Evolutionary conservation across 306 rosid genomes (phyloP), one percentile per base, ranked within the genome.

Genomic region (Inga leiocalycina): DNA sequence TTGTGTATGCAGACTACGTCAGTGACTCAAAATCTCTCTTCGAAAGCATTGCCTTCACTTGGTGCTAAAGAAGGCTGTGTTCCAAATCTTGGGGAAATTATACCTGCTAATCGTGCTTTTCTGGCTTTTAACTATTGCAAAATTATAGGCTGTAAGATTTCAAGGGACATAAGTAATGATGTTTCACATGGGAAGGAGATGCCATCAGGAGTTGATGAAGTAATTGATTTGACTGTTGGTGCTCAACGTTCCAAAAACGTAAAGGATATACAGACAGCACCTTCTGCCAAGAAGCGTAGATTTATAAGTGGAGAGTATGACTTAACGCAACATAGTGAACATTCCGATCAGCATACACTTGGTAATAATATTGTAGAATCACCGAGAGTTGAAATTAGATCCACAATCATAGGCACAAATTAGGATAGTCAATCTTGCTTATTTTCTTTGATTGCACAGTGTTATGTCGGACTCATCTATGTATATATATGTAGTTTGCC

Each of bases 61-160:
- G 84, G 76, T 79, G 82, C 80, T 65, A 87, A 84, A 84, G 84
- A 71, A 30, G 87, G 84, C 27, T 48, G 52, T 67, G 45, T 76
- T 66, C 89, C 90, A 67, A 80, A 81, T 83, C 73, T 83, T 80
- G 88, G 86, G 73, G 81, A 91, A 84, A 81, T 92, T 77, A 85
- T 89, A 78, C 98, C 99, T 59, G 99, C 99, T 71, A 95, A 95
- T 80, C 94, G 89, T 78, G 87, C 98, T 49, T 88, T 96, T 80
- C 90, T 91, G 69, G 85, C 91, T 81, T 87, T 88, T 57, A 88
- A 71, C 80, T 84, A 83, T 78, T 85, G 86, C 75, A 85, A 82
- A 71, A 78, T 81, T 86, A 83, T 80, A 75, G 79, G 74, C 46
- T 57, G 78, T 76, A 84, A 89, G 64, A 74, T 54, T 85, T 84